Percentiles rank a stretch among this genome's conserved stretches.
Conservation (phyloP, 2,329 filamentous ascomycete genomes). For the Canariomyces notabilis region DNA sequence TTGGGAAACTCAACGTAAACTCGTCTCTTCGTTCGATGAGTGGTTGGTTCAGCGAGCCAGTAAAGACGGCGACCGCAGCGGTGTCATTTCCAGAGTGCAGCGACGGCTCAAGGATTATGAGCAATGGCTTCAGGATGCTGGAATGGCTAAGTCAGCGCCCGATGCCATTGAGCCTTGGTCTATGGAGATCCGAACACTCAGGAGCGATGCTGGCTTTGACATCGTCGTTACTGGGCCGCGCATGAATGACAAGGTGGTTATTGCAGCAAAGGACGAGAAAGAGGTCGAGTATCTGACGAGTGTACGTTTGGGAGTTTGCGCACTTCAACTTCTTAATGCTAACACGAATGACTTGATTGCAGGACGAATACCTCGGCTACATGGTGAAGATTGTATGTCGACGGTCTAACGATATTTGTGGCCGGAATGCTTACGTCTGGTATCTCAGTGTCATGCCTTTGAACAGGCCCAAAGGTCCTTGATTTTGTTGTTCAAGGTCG, state of each 20-base stretch:
- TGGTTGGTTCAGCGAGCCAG: slow-evolving; percentile 13
- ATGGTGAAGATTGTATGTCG: slow-evolving; percentile 17
- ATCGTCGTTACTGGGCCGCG: slow-evolving; percentile 9
- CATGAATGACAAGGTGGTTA: not conserved
- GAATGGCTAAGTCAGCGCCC: not conserved
- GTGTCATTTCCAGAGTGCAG: slow-evolving; percentile 8
- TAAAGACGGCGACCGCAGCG: not conserved
- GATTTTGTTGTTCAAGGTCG: not conserved
- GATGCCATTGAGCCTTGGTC: not conserved
- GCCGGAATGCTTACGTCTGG: not conserved
- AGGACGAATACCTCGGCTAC: slow-evolving; percentile 18
- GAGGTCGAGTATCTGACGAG: slow-evolving; percentile 10
- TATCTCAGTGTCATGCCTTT: slow-evolving; percentile 13
- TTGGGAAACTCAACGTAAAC: slow-evolving; percentile 6
- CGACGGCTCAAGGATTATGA: slow-evolving; percentile 2
- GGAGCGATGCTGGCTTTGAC: not conserved
- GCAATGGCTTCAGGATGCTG: slow-evolving; percentile 1
- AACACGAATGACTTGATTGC: not conserved
- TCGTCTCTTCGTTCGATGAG: slow-evolving; percentile 9
- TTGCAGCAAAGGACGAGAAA: slow-evolving; percentile 8
- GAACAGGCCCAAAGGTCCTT: slow-evolving; percentile 8
- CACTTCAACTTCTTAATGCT: too few species aligned
- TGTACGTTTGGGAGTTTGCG: slow-evolving; percentile 8
- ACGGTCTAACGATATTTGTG: not conserved
- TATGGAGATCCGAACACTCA: not conserved